A percentile compares a stretch with the other conserved stretches of the same genome.
Evolutionary conservation across 108 stramenopile species (phyloP).

Genomic region (Bacterosira constricta): DNA sequence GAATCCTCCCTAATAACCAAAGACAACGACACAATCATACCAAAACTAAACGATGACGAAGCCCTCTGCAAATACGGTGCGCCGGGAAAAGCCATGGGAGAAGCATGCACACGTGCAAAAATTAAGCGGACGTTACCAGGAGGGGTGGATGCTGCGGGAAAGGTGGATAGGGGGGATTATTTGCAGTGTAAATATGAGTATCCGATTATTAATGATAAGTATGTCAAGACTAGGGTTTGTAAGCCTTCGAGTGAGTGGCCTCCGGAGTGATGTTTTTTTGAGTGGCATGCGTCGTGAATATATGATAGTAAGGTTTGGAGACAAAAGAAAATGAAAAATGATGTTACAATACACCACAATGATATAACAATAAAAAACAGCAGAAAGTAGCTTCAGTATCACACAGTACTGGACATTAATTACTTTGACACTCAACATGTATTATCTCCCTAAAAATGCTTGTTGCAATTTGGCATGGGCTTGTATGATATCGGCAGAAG

Average conservation of each 20-base stretch:
- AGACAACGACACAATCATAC: conserved; percentile 4
- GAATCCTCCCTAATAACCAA: conserved; percentile 6
- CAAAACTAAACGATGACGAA: conserved; percentile 50
- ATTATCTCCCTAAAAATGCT: no score
- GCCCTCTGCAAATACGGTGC: conserved; percentile 59
- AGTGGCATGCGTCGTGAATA: no score
- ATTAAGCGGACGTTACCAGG: conserved; percentile 31
- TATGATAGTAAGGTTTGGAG: no score
- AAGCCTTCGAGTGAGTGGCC: conserved; percentile 26
- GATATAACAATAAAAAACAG: no score
- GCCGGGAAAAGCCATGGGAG: conserved; percentile 50
- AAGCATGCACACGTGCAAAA: conserved; percentile 56
- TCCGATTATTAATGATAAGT: conserved; percentile 7
- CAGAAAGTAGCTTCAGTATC: no score
- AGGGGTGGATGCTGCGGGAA: conserved; percentile 53
- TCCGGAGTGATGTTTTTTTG: no score
- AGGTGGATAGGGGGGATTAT: conserved; percentile 62
- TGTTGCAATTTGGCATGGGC: no score
- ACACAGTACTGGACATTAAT: no score
- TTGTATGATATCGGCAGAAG: no score
- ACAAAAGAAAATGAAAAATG: no score
- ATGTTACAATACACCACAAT: no score
- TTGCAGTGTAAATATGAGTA: conserved; percentile 41
- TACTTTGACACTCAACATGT: no score
- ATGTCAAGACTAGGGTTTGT: conserved; percentile 29